phyloP scores from a whole-genome alignment of 495 filamentous ascomycete genomes.

The Arthonia radiata region DNA sequence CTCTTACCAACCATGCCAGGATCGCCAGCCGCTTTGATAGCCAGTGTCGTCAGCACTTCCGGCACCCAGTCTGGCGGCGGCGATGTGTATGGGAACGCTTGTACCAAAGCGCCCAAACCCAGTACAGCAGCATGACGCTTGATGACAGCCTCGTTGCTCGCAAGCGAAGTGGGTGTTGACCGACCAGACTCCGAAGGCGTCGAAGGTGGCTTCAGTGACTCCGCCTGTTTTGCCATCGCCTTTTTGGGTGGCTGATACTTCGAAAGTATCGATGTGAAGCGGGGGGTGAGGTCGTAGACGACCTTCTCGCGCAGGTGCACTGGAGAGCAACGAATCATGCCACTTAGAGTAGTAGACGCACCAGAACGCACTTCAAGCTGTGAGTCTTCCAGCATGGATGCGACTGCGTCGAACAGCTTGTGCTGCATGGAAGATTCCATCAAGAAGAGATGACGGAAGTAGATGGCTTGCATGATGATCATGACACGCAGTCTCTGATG shows the following conservation, averaged over 20 bases:
- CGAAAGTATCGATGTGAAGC: constrained; percentile 51
- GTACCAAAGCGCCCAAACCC: constrained; percentile 70
- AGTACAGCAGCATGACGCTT: constrained; percentile 75
- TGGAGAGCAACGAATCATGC: constrained; percentile 98
- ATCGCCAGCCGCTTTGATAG: constrained; percentile 62
- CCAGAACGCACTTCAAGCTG: constrained; percentile 92
- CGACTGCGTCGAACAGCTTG: constrained; percentile 66
- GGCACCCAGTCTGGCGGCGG: constrained; percentile 89
- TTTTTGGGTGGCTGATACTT: constrained; percentile 71
- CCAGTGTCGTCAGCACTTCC: constrained; percentile 67
- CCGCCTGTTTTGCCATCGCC: constrained; percentile 13
- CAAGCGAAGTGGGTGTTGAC: constrained; percentile 38
- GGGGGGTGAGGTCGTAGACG: constrained; percentile 45
- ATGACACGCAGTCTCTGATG: constrained; percentile 90
- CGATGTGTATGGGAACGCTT: constrained; percentile 91
- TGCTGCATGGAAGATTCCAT: constrained; percentile 52
- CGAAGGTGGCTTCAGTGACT: constrained; percentile 26
- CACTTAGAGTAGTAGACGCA: constrained; percentile 70
- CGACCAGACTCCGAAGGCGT: constrained; percentile 14
- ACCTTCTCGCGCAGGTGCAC: constrained; percentile 47
- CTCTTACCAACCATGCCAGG: constrained; percentile 87
- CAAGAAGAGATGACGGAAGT: constrained; percentile 93
- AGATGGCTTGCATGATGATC: constrained; percentile 98
- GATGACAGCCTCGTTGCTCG: constrained; percentile 56
- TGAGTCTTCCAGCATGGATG: constrained; percentile 73